Conservation (phyloP, 306 rosid genomes). For the Pueraria montana region DNA sequence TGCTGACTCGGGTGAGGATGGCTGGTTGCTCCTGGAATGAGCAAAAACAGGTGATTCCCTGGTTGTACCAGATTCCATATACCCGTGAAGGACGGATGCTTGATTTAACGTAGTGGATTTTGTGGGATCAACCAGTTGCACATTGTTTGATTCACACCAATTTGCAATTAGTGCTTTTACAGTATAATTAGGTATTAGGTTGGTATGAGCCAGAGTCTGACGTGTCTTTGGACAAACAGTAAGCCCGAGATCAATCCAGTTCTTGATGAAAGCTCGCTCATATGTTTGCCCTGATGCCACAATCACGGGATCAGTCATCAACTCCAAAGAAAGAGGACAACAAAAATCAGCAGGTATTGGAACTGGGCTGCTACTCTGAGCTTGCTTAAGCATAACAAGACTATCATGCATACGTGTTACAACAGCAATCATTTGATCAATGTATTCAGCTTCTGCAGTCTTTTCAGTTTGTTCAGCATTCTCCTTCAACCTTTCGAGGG, state of each 20-base stretch:
- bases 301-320: conserved; percentile 98
- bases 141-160: conserved; percentile 93
- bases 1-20: conserved; percentile 70
- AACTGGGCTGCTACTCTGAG: conserved; percentile 77
- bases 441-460: conserved; percentile 76
- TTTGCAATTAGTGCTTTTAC: conserved; percentile 90
- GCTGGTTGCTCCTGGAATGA: conserved; percentile 68
- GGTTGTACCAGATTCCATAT: conserved; percentile 65
- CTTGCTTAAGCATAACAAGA: conserved; percentile 70
- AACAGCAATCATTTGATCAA: conserved; percentile 76
- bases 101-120: conserved; percentile 62
- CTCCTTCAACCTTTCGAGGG: conserved; percentile 90
- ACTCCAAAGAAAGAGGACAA: conserved; percentile 97
- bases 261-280: conserved; percentile 87
- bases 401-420: conserved; percentile 73
- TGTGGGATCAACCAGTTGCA: conserved; percentile 76
- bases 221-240: conserved; percentile 98
- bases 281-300: conserved; percentile 99
- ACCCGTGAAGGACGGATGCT: conserved; percentile 68
- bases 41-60: conserved; percentile 68
- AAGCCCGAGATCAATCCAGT: conserved; percentile 93
- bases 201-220: conserved; percentile 85
- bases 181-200: conserved; percentile 82
- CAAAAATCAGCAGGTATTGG: conserved; percentile 92
- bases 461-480: conserved; percentile 83